Evolutionary conservation across 2,329 filamentous ascomycete genomes (phyloP).

Genomic region (Clarireedia homoeocarpa): DNA sequence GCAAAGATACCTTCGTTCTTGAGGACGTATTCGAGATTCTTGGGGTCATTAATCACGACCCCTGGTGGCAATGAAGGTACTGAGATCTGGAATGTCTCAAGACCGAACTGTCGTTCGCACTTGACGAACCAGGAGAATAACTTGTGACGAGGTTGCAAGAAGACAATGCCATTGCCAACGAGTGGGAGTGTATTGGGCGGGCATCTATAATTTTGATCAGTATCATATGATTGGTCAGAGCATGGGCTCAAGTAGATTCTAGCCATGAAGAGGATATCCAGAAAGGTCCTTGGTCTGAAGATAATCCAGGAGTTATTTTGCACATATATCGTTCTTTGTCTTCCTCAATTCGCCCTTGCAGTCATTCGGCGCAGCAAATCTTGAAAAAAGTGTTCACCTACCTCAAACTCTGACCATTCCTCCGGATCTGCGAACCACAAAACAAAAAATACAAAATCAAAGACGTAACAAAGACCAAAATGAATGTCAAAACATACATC

Average conservation of each 20-base stretch:
- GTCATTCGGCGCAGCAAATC: not conserved
- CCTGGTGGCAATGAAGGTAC: constrained; percentile 56
- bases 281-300: too few species aligned
- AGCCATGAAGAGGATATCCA: too few species aligned
- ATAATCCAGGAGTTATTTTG: too few species aligned
- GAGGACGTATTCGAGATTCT: constrained; percentile 54
- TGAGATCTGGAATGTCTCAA: constrained; percentile 53
- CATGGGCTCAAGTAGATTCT: too few species aligned
- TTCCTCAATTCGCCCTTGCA: too few species aligned
- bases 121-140: constrained; percentile 56
- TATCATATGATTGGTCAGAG: too few species aligned
- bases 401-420: constrained; percentile 25
- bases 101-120: constrained; percentile 47
- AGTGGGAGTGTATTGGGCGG: constrained; percentile 37
- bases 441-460: constrained; percentile 14
- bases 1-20: constrained; percentile 52
- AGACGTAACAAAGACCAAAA: constrained; percentile 10
- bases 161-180: constrained; percentile 53
- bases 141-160: constrained; percentile 50
- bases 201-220: constrained; percentile 15
- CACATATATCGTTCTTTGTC: too few species aligned
- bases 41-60: constrained; percentile 54
- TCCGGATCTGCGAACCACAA: constrained; percentile 19
- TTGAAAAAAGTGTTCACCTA: constrained; percentile 10
- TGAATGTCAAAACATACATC: constrained; percentile 19